Evolutionary conservation across 257 asterid genomes (phyloP), one percentile per base, ranked within the genome.

Genomic region (Echium plantagineum): DNA sequence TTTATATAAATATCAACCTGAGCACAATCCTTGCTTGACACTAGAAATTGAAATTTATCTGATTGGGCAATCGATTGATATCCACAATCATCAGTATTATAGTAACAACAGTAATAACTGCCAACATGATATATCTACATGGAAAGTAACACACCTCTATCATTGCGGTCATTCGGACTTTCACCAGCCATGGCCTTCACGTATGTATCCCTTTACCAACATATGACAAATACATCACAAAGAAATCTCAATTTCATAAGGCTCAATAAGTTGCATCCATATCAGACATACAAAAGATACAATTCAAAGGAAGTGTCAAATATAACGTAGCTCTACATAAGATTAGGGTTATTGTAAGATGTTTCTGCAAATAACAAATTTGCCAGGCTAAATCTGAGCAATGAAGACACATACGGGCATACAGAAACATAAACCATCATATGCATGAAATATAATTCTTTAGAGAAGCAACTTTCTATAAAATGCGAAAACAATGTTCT

Each of bases 81-180:
- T 35, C n/a, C 46, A 35, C 13, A 35, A 42, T 12, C 17, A 42
- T 12, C 49, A 53, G 57, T 53, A 21, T 21, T 18, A 53, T n/a
- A 53, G 10, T 19, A 53, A 18, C 57, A 2, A 5, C 21, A 15
- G 18, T 52, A 18, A 5, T 18, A 52, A 56, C n/a, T 22, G 31
- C 8, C 31, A 56, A 56, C 28, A 53, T 32, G 15, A 10, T 15
- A 54, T 10, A 55, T 32, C 21, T 22, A 31, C 18, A 42, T 70
- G 53, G 64, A 58, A 70, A 55, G 57, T 56, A 63, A 63, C 76
- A 67, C 63, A 93, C 98, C 98, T 89, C 97, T 80, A 72, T 89
- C 99, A 58, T 93, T 93, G 76, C 95, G 81, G 66, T 93, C 99
- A 72, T 89, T 93, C 7, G 97, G 97, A 65, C 81, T 86, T 80